Evolutionary conservation across 768 basidiomycete genomes (phyloP).

Genomic region (Panaeolus papilionaceus): DNA sequence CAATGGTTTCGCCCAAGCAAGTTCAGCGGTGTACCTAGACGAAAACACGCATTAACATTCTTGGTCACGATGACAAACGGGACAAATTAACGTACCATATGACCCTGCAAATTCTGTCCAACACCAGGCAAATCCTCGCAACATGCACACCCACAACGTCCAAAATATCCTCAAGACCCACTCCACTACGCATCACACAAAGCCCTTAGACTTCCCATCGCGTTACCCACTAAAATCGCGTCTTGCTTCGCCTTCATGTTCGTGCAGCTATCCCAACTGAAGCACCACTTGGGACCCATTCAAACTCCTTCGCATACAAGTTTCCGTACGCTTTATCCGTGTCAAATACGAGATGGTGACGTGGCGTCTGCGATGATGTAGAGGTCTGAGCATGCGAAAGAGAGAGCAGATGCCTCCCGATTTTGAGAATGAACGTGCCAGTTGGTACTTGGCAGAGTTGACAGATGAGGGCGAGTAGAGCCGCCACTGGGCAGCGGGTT

Average conservation of each 20-base stretch:
- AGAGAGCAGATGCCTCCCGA: constrained; percentile 64
- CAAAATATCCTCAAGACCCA: constrained; percentile 57
- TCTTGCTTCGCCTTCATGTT: constrained; percentile 63
- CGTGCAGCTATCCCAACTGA: constrained; percentile 19
- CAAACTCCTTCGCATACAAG: constrained; percentile 36
- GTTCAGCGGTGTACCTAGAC: constrained; percentile 31
- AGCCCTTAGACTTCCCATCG: constrained; percentile 55
- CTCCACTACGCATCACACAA: constrained; percentile 54
- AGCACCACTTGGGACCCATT: constrained; percentile 37
- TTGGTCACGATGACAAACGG: not conserved
- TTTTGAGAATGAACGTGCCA: constrained; percentile 66
- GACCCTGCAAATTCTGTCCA: constrained; percentile 60
- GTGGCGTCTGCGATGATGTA: constrained; percentile 60
- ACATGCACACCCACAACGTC: constrained; percentile 47
- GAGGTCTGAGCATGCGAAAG: constrained; percentile 58
- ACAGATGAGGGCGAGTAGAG: constrained; percentile 58
- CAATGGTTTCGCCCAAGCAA: constrained; percentile 30
- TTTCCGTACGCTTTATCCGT: constrained; percentile 40
- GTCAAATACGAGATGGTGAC: constrained; percentile 56
- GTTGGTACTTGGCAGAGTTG: constrained; percentile 58
- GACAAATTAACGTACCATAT: constrained; percentile 39
- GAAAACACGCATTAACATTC: not conserved
- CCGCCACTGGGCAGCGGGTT: constrained; percentile 55
- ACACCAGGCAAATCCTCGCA: constrained; percentile 55
- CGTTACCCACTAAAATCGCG: constrained; percentile 57